Percentiles rank a stretch among this genome's conserved stretches.
phyloP scores from a whole-genome alignment of 306 rosid species.

The Medicago lupulina region DNA sequence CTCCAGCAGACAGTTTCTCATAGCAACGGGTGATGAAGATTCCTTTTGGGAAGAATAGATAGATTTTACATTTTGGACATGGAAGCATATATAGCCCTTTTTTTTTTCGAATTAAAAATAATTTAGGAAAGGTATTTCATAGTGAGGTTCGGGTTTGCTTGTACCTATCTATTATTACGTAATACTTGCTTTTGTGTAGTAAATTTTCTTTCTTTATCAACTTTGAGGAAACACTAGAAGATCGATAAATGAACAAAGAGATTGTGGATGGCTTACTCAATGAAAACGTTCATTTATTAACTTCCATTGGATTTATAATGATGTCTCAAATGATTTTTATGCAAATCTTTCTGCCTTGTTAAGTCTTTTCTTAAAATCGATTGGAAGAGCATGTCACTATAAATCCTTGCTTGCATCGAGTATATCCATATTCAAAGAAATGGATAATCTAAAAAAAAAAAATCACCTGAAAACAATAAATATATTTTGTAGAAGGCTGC shows the following conservation, averaged over 20 bases:
- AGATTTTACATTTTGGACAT: conserved; percentile 48
- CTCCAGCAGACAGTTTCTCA: conserved; percentile 50
- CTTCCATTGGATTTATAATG: conserved; percentile 10
- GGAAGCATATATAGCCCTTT: conserved; percentile 41
- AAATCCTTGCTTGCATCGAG: not conserved
- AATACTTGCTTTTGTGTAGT: conserved; percentile 44
- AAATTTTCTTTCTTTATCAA: conserved; percentile 25
- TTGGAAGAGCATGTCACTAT: not conserved
- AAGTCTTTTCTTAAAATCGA: no score
- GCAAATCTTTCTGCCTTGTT: not conserved
- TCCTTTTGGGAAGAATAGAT: conserved; percentile 35
- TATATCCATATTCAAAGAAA: no score
- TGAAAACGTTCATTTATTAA: conserved; percentile 33
- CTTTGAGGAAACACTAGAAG: conserved; percentile 31
- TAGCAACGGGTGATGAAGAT: conserved; percentile 46
- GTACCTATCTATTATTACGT: conserved; percentile 45
- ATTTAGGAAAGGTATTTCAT: conserved; percentile 34
- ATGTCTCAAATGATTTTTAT: not conserved
- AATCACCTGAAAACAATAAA: no score
- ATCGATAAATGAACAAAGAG: conserved; percentile 34
- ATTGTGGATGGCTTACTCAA: conserved; percentile 32
- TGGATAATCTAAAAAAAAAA: no score
- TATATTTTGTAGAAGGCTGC: no score
- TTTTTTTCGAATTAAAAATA: conserved; percentile 39
- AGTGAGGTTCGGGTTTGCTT: conserved; percentile 45